A percentile compares a stretch with the other conserved stretches of the same genome.
phyloP scores from a whole-genome alignment of 345 rosid genomes.

The Moricandia arvensis region DNA sequence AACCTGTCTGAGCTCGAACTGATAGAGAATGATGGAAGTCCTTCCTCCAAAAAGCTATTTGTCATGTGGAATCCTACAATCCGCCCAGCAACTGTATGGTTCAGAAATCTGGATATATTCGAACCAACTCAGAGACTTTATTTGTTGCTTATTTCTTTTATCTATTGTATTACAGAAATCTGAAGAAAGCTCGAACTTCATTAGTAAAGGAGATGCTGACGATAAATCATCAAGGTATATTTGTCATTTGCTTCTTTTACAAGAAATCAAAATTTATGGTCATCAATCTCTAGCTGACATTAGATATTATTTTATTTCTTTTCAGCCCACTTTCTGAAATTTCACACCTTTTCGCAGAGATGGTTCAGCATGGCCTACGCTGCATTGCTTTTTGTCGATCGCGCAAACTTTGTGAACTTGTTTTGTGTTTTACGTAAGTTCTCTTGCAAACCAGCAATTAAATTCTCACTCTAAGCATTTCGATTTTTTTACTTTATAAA shows the following conservation, averaged over 20 bases:
- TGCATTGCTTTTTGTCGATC: slow-evolving; percentile 93
- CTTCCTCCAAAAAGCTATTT: slow-evolving; percentile 76
- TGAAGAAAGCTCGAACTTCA: slow-evolving; percentile 33
- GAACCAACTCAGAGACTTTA: slow-evolving; percentile 8
- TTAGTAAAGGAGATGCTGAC: slow-evolving; percentile 24
- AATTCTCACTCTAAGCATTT: background rate
- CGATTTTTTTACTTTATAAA: slow-evolving; percentile 5
- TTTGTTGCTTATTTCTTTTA: slow-evolving; percentile 21
- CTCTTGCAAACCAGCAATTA: background rate
- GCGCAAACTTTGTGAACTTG: slow-evolving; percentile 91
- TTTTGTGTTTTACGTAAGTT: slow-evolving; percentile 78
- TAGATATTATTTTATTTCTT: slow-evolving; percentile 11
- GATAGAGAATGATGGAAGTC: slow-evolving; percentile 86
- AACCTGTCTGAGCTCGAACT: slow-evolving; percentile 74
- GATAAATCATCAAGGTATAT: slow-evolving; percentile 44
- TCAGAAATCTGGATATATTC: background rate
- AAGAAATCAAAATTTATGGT: slow-evolving; percentile 9
- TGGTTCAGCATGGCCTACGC: slow-evolving; percentile 95
- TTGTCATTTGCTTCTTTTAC: background rate
- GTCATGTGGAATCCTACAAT: slow-evolving; percentile 76
- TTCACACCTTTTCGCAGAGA: slow-evolving; percentile 80
- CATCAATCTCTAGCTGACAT: slow-evolving; percentile 16
- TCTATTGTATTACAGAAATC: slow-evolving; percentile 46
- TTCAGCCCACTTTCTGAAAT: slow-evolving; percentile 79
- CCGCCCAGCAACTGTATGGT: slow-evolving; percentile 43